These are phyloP conservation scores for Themeda triandra DNA, from an alignment of 176 grass and related monocot species.

Conservation along the genomic window DNA sequence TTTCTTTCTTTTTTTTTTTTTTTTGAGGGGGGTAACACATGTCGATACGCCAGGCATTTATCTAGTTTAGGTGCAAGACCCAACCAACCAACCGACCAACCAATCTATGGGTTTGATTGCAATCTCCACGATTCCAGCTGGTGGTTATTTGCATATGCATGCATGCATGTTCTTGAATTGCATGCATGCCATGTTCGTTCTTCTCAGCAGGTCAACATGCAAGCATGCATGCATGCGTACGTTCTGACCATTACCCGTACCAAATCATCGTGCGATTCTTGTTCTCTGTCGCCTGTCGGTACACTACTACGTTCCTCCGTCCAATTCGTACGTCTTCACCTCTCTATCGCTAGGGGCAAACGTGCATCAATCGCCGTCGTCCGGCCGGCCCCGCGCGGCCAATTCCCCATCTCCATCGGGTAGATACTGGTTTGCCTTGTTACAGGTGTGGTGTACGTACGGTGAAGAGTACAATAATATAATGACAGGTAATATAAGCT, in stretches of 20 bases:
- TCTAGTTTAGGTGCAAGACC: background rate
- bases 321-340: no score
- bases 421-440: background rate
- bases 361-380: background rate
- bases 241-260: background rate
- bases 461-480: background rate
- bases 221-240: background rate
- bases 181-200: background rate
- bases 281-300: background rate
- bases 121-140: background rate
- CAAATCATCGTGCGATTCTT: no score
- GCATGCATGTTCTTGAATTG: background rate
- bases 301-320: background rate
- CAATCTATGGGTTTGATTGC: background rate
- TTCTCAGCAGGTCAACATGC: background rate
- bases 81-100: background rate
- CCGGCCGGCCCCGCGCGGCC: background rate
- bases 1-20: no score
- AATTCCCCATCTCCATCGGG: background rate
- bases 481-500: no score
- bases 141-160: background rate
- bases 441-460: background rate
- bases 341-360: slow-evolving; percentile 13
- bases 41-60: background rate
- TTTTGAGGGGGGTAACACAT: no score